phyloP scores from a whole-genome alignment of 2,329 filamentous ascomycete species.

The Elsinoe ampelina region DNA sequence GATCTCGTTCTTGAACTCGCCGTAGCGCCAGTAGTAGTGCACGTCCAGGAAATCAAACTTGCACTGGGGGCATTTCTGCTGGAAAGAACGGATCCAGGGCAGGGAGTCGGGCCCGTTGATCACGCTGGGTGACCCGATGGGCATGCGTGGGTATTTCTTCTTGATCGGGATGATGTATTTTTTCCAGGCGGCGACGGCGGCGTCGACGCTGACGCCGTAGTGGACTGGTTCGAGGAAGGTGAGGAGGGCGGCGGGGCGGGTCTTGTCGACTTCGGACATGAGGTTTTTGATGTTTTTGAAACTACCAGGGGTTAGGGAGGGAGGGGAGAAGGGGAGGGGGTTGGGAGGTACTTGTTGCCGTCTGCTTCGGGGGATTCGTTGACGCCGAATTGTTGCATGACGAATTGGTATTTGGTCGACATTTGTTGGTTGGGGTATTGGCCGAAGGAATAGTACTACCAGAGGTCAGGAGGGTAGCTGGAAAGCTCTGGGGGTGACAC shows the following conservation, averaged over 20 bases:
- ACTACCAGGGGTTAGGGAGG: background rate
- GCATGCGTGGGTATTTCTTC: background rate
- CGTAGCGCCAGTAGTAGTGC: constrained; percentile 5
- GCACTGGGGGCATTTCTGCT: constrained; percentile 1
- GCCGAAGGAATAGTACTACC: constrained; percentile 1
- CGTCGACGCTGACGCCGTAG: background rate
- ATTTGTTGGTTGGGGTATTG: background rate
- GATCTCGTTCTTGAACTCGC: background rate
- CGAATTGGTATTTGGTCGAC: background rate
- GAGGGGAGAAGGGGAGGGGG: background rate
- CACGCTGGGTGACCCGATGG: background rate
- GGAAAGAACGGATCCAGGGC: background rate
- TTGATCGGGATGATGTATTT: constrained; percentile 9
- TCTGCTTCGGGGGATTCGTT: background rate
- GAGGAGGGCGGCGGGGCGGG: background rate
- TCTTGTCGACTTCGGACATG: background rate
- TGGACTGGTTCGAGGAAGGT: background rate
- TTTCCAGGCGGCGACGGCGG: background rate
- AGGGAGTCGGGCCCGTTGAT: constrained; percentile 1
- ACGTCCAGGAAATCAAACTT: constrained; percentile 8
- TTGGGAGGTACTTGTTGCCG: background rate
- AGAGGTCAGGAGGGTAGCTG: background rate
- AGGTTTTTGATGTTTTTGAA: constrained; percentile 4
- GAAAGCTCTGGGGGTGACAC: too few species aligned
- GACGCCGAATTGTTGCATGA: constrained; percentile 9